phyloP scores from a whole-genome alignment of 306 rosid genomes.

The Lathyrus tuberosus region DNA sequence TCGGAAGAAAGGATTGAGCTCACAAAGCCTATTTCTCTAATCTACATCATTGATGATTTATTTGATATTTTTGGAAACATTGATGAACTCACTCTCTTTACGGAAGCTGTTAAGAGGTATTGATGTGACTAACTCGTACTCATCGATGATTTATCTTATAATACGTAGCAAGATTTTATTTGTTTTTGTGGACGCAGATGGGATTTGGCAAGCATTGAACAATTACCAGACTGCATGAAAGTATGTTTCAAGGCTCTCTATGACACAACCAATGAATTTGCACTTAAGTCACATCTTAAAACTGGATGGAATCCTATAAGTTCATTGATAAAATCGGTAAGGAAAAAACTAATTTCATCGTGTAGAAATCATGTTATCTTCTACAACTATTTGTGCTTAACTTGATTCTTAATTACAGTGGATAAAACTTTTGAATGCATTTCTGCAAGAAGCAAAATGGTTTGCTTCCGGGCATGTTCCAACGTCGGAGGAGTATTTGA shows the following conservation, averaged over 20 bases:
- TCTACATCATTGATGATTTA: conserved; percentile 66
- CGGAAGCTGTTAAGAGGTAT: conserved; percentile 57
- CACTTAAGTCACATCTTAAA: conserved; percentile 29
- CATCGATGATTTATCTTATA: too few relatives aligned
- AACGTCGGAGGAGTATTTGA: conserved; percentile 50
- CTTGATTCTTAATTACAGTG: conserved; percentile 43
- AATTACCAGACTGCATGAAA: conserved; percentile 47
- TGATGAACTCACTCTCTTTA: conserved; percentile 55
- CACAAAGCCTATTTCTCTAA: conserved; percentile 55
- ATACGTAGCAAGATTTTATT: too few relatives aligned
- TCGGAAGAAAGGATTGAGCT: conserved; percentile 53
- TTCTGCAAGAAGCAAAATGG: conserved; percentile 63
- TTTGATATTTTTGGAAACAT: conserved; percentile 52
- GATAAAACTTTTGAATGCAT: conserved; percentile 54
- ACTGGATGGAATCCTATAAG: conserved; percentile 44
- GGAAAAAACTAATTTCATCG: not conserved
- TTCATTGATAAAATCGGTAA: conserved; percentile 43
- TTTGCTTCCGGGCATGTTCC: conserved; percentile 48
- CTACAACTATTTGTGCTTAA: too few relatives aligned
- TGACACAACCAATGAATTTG: conserved; percentile 41
- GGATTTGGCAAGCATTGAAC: conserved; percentile 32
- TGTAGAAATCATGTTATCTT: too few relatives aligned
- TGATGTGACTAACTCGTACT: not conserved
- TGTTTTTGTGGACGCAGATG: conserved; percentile 28
- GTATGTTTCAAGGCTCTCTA: conserved; percentile 39